phyloP scores from a whole-genome alignment of 73 alveolate species.

The Paramecium biaurelia region DNA sequence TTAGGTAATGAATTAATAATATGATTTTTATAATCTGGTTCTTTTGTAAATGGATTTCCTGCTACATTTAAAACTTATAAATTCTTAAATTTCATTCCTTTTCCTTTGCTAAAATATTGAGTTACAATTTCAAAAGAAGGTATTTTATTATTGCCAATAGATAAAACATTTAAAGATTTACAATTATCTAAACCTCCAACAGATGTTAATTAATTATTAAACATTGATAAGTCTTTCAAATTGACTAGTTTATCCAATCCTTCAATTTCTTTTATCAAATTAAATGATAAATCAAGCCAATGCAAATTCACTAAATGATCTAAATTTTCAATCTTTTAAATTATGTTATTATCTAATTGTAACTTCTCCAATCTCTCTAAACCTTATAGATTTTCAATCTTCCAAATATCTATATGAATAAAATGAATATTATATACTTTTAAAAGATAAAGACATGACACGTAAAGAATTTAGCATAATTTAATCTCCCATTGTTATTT shows the following conservation, averaged over 20 bases:
- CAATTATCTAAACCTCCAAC: slow-evolving; percentile 74
- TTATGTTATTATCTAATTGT: slow-evolving; percentile 83
- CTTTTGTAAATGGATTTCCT: slow-evolving; percentile 81
- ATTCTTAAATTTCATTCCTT: slow-evolving; percentile 67
- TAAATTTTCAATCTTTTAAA: slow-evolving; percentile 79
- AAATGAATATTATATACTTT: neutral
- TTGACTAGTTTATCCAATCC: slow-evolving; percentile 80
- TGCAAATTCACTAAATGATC: slow-evolving; percentile 82
- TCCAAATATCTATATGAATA: slow-evolving; percentile 65
- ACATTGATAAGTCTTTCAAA: slow-evolving; percentile 83
- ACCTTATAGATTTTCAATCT: slow-evolving; percentile 76
- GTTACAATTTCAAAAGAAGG: slow-evolving; percentile 67
- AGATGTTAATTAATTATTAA: slow-evolving; percentile 70
- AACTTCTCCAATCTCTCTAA: slow-evolving; percentile 73
- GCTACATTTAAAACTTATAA: slow-evolving; percentile 78
- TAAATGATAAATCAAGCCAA: slow-evolving; percentile 91
- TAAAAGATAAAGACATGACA: slow-evolving; percentile 24
- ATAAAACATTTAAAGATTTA: slow-evolving; percentile 73
- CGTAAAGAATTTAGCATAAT: slow-evolving; percentile 38
- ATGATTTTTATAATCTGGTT: slow-evolving; percentile 73
- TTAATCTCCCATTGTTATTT: slow-evolving; percentile 40
- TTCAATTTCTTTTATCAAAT: slow-evolving; percentile 81
- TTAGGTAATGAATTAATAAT: slow-evolving; percentile 71
- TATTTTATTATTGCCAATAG: slow-evolving; percentile 73
- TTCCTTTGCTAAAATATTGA: slow-evolving; percentile 16